These are phyloP conservation scores for Tetracentron sinense DNA, from an alignment of 164 flowering plant species.

Conservation along the genomic window DNA sequence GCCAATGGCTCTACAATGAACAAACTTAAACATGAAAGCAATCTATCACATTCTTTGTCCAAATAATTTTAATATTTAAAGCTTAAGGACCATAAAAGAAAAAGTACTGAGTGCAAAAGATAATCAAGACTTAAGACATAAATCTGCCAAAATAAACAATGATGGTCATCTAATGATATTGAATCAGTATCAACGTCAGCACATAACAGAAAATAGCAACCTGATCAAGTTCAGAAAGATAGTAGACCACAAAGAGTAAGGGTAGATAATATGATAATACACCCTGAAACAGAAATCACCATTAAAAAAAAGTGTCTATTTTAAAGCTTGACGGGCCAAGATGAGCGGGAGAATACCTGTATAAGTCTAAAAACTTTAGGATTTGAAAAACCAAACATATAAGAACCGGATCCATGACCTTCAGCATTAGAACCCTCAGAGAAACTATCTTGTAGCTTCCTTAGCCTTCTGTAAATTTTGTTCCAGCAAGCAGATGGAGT, in stretches of 20 bases:
- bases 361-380: conserved; percentile 56
- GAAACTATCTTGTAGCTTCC: conserved; percentile 27
- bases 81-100: no score
- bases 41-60: not conserved
- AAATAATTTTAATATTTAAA: no score
- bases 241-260: not conserved
- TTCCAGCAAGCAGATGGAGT: conserved; percentile 85
- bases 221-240: not conserved
- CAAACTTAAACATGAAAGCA: not conserved
- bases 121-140: no score
- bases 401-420: conserved; percentile 49
- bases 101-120: no score
- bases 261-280: not conserved
- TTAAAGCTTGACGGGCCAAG: not conserved
- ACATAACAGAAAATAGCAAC: not conserved
- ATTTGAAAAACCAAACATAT: conserved; percentile 87
- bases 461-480: conserved; percentile 59
- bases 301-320: not conserved
- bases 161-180: no score
- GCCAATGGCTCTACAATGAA: no score
- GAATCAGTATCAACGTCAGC: no score
- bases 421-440: conserved; percentile 32
- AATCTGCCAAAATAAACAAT: no score
- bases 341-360: conserved; percentile 39
- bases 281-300: not conserved